Evolutionary conservation across 306 rosid genomes (phyloP), one percentile per base, ranked within the genome.

Genomic region (Begonia fuchsioides): DNA sequence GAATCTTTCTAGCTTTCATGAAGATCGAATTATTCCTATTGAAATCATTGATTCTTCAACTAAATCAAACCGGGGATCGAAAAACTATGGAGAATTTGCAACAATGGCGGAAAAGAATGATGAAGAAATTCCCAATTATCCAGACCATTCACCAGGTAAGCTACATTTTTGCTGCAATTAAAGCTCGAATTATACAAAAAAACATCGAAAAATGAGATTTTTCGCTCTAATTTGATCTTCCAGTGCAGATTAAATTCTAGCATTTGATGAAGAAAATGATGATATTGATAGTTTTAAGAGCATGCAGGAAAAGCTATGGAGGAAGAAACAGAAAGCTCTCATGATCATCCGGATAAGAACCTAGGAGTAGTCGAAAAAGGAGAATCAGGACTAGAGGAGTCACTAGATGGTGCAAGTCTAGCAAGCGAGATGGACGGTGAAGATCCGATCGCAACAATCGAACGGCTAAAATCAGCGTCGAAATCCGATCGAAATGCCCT

Each of bases 301-400:
- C 59, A 41, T 10, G 45, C 45, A 10, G 45, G 14, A 41, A 41
- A 41, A 41, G 14, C 58, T 44, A 60, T 61, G 63, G 55, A 49
- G 49, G 86, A 77, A 41, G 75, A 54, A 49, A 16, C 64, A 17
- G 93, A 88, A 54, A 70, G 70, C 60, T 49, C 80, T 53, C 80
- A 26, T 26, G 35, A 69, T 60, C 82, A 67, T 20, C 64, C 80
- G 59, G 79, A 76, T 59, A 81, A 76, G 70, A 84, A 77, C 62
- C 17, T 83, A 53, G 69, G 74, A 12, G 63, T 74, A 5, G 73
- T 70, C 13, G 94, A 83, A 53, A 73, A 84, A 66, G 81, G 59
- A 63, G 97, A 84, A 55, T 73, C 82, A 4, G 90, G 80, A 56
- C 52, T 76, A 32, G 98, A 81, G 55, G 93, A 77, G 2, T 82